phyloP scores from a whole-genome alignment of 306 rosid species.

The Pterocarpus santalinus region DNA sequence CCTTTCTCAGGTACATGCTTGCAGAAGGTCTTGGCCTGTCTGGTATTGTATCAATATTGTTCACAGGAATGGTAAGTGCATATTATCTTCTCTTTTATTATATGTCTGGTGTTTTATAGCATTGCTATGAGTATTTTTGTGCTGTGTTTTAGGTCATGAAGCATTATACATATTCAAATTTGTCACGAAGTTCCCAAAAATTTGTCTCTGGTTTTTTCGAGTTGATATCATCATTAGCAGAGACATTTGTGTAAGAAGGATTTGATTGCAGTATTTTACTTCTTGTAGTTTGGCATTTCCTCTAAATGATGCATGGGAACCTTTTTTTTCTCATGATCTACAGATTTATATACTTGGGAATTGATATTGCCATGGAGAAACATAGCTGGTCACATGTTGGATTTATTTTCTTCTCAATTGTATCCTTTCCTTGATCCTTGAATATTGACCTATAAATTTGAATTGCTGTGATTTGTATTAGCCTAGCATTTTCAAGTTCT shows the following conservation, averaged over 20 bases:
- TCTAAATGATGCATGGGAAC: slow-evolving; percentile 4
- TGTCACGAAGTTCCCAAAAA: slow-evolving; percentile 77
- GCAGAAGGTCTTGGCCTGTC: slow-evolving; percentile 86
- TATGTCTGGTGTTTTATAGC: slow-evolving; percentile 5
- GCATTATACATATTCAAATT: slow-evolving; percentile 83
- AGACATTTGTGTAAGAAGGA: slow-evolving; percentile 79
- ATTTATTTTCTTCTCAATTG: slow-evolving; percentile 84
- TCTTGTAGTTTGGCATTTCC: slow-evolving; percentile 27
- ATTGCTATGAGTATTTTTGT: slow-evolving; percentile 21
- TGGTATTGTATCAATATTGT: slow-evolving; percentile 85
- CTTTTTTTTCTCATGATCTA: slow-evolving; percentile 38
- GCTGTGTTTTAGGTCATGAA: slow-evolving; percentile 76
- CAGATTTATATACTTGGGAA: slow-evolving; percentile 92
- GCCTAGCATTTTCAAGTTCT: slow-evolving; percentile 30
- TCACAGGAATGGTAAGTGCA: slow-evolving; percentile 84
- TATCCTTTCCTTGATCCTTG: slow-evolving; percentile 62
- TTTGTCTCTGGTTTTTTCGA: slow-evolving; percentile 78
- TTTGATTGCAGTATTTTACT: slow-evolving; percentile 25
- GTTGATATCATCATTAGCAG: slow-evolving; percentile 84
- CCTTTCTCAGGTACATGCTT: slow-evolving; percentile 74
- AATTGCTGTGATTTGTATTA: slow-evolving; percentile 21
- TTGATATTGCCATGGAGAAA: slow-evolving; percentile 82
- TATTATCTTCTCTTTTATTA: slow-evolving; percentile 5
- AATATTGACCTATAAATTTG: slow-evolving; percentile 16
- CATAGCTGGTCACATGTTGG: slow-evolving; percentile 92